phyloP scores from a whole-genome alignment of 257 asterid genomes.

The Capsicum chinense region DNA sequence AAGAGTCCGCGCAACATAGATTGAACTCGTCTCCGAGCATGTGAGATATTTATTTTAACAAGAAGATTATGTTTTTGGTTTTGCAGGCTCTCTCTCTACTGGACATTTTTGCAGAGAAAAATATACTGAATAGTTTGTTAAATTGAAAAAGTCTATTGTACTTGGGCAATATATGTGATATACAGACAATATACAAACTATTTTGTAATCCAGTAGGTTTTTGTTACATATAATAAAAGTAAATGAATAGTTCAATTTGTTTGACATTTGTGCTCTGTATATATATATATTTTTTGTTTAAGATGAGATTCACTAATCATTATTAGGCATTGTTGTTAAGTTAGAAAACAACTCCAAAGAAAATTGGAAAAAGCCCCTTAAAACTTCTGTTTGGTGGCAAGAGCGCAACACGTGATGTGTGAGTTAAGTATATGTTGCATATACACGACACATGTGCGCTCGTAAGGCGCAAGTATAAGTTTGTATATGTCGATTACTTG shows the following conservation, averaged over 20 bases:
- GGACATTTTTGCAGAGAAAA: conserved; percentile 76
- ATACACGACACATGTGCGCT: not conserved
- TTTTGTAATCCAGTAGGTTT: conserved; percentile 9
- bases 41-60: not conserved
- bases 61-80: not conserved
- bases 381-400: not conserved
- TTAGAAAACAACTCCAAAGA: not conserved
- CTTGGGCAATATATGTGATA: conserved; percentile 17
- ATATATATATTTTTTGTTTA: not conserved
- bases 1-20: not conserved
- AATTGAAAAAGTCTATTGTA: not conserved
- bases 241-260: not conserved
- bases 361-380: not conserved
- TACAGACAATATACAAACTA: not conserved
- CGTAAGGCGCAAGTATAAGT: not conserved
- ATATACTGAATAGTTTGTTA: conserved; percentile 25
- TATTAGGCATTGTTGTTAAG: not conserved
- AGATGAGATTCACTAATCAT: not conserved
- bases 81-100: conserved; percentile 83
- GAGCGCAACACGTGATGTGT: not conserved
- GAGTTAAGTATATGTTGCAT: not conserved
- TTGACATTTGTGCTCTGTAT: not conserved
- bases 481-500: too few relatives aligned
- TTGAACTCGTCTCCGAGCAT: not conserved
- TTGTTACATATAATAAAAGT: not conserved